Evolutionary conservation across 129 eudicot genomes (phyloP), one percentile per base, ranked within the genome.

Genomic region (Flaveria brownii): DNA sequence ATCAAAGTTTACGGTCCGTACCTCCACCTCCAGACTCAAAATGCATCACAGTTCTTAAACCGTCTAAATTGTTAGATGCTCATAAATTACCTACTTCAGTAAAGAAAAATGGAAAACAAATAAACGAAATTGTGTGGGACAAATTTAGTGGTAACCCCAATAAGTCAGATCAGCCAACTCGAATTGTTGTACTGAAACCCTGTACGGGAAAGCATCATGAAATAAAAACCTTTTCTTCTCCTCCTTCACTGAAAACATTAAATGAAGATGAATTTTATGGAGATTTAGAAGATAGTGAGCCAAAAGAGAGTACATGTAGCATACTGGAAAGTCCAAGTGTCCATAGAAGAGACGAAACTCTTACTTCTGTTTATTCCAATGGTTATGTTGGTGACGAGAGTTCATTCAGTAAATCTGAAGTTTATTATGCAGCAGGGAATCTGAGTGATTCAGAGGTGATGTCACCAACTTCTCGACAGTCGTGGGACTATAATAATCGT

Each of bases 181-280:
- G 97, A 7, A 95, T 95, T 33, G 96, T 95, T 17, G 96, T 95
- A 47, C 84, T 95, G 64, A 95, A 89, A 80, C 99, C 99, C 18
- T 89, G 88, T 83, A 81, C 80, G 36, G 89, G 79, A 25, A 87
- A 83, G 60, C 81, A 85, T 26, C 88, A 77, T 26, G 86, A 87
- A 47, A 46, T 61, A 17, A 88, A 81, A 80, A 59, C 85, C 12
- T 78, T 78, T 72, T 74, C 50, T 52, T 86, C 93, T 46, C 87
- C 87, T 64, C 85, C 88, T 41, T 89, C 91, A 39, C n/a, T 78
- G 49, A 71, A 49, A 56, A 74, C 76, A 14, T 73, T 82, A 75
- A 79, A 73, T 13, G 82, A 74, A 41, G 86, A 83, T 72, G 84
- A 76, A 66, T 80, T 80, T 70, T 80, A 67, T 46, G 88, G 76